Base-by-base conservation (phyloP, 139 green algal species). In the Chara braunii region DNA sequence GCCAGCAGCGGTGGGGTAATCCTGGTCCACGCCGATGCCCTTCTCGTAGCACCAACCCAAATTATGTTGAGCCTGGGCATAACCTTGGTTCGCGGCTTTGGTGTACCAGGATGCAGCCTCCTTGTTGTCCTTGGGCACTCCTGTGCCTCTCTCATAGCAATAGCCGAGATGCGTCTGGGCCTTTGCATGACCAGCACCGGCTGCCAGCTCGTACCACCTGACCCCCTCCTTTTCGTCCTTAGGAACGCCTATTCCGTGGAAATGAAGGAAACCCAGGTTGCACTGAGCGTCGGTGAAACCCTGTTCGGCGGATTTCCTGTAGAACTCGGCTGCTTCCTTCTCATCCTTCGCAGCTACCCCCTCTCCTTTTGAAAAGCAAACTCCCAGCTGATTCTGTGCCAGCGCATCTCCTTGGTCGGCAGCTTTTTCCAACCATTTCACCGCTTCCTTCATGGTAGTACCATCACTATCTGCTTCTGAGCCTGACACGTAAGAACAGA, bases 231-330 rank as follows among this genome's bases (percentile, higher is more conserved):
- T 8, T 5, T 44, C 37, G 4, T 60, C 67, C 9, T 64, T 12
- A 18, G 18, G 18, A 18, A 48, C 40, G 18, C 40, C 50, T 56
- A 14, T 14, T 14, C 50, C 50, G 50, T 59, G 18, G n/a, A 56
- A 18, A 18, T 59, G 45, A 18, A n/a, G 45, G 4, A 43, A n/a
- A 3, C 60, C 67, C 6, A 76, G 61, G 33, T 73, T 76, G 42
- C 54, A 37, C 35, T 75, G 36, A 24, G 33, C 67, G 12, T 11
- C 28, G 5, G 40, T n/a, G 23, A 75, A 14, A 37, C 67, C 67
- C 60, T 76, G 67, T 6, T 64, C 67, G 5, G 67, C 67, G 6
- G 67, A 42, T 11, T 78, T 80, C 3, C 32, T 48, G 43, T 70
- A 75, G 36, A 74, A 53, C 67, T 77, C 6, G 8, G 53, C 43